Conservation (phyloP, 352 stramenopile genomes). For the Blastocystis hominis region DNA sequence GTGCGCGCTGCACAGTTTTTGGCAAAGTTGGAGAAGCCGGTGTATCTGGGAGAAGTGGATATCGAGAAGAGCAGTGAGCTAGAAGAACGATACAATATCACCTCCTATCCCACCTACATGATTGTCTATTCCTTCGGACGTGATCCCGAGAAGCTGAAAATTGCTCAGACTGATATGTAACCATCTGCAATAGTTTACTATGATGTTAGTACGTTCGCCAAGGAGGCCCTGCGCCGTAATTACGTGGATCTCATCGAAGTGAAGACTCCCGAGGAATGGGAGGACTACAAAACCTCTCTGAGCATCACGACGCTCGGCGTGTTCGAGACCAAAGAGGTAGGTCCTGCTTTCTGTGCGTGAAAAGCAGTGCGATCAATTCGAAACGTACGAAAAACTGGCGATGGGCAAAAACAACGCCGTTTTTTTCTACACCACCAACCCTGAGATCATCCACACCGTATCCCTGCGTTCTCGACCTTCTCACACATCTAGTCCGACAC, state of each 20-base stretch:
- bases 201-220: not conserved
- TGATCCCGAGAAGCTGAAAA: constrained; percentile 5
- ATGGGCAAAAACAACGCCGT: constrained; percentile 2
- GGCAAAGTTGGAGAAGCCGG: not conserved
- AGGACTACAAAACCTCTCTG: not conserved
- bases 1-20: not conserved
- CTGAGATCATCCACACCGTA: not conserved
- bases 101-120: constrained; percentile 3
- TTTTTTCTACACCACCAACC: constrained; percentile 25
- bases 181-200: not conserved
- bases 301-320: not conserved
- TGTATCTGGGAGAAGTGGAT: constrained; percentile 44
- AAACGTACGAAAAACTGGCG: not conserved
- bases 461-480: not conserved
- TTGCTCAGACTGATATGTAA: not conserved
- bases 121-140: constrained; percentile 34
- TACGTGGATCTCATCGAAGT: not conserved
- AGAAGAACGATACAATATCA: not conserved
- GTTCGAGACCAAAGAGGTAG: constrained; percentile 39
- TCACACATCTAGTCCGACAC: not conserved
- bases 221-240: not conserved
- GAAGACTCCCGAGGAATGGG: not conserved
- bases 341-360: not conserved
- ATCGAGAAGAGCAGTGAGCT: not conserved
- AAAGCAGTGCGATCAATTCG: constrained; percentile 21